Conservation (phyloP, 2,329 filamentous ascomycete genomes). For the Aspergillus ochraceoroseus region DNA sequence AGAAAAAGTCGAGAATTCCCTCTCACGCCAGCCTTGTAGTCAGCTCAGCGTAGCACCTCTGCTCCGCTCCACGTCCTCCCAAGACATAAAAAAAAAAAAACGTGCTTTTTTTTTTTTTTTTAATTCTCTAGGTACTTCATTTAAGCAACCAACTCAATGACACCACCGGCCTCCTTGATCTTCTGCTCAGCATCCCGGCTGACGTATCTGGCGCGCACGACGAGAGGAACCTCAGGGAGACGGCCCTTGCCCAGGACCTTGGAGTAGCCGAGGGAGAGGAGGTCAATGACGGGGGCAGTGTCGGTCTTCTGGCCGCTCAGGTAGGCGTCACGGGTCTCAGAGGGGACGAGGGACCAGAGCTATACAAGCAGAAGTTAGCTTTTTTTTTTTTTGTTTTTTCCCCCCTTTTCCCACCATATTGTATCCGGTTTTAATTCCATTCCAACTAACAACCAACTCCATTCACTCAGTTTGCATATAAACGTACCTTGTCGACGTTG, state of each 20-base stretch:
- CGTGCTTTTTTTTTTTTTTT: slow-evolving; percentile 12
- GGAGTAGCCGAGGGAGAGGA: slow-evolving; percentile 93
- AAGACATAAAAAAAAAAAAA: slow-evolving; percentile 22
- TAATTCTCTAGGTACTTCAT: too few relatives aligned
- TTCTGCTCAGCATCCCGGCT: slow-evolving; percentile 96
- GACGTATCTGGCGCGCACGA: slow-evolving; percentile 93
- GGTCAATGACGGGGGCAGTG: slow-evolving; percentile 95
- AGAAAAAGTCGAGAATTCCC: slow-evolving; percentile 25
- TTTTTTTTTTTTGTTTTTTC: slow-evolving; percentile 5
- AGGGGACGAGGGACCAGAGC: slow-evolving; percentile 94
- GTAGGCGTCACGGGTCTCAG: slow-evolving; percentile 91
- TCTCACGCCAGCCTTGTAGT: slow-evolving; percentile 27
- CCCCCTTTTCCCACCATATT: not conserved
- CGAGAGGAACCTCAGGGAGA: slow-evolving; percentile 84
- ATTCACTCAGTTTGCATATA: too few relatives aligned
- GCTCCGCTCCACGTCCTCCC: slow-evolving; percentile 27
- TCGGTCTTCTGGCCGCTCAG: slow-evolving; percentile 73
- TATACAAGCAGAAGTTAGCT: slow-evolving; percentile 35
- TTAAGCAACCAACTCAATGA: slow-evolving; percentile 92
- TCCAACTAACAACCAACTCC: too few relatives aligned
- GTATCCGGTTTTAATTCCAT: too few relatives aligned
- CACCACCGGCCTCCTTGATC: slow-evolving; percentile 96
- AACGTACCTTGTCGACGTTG: slow-evolving; percentile 93
- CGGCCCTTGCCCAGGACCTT: slow-evolving; percentile 99
- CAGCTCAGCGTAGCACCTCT: slow-evolving; percentile 30